Conservation (phyloP, 768 basidiomycete genomes). For the Tulasnella sp. region DNA sequence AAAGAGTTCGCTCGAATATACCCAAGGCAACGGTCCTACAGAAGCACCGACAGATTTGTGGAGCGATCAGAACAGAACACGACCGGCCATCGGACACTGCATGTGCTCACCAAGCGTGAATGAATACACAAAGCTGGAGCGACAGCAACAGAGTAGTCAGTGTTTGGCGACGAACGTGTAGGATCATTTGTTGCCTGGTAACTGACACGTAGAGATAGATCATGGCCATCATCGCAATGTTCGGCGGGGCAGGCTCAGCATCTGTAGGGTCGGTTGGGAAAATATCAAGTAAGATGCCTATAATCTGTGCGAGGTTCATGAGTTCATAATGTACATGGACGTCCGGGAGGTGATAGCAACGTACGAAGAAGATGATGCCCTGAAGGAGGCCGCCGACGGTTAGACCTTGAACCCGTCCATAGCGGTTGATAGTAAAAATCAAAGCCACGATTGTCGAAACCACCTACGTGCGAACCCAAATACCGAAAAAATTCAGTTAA, state of each 20-base stretch:
- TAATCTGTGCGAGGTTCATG: background rate
- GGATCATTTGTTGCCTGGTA: too few species aligned
- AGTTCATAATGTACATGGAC: background rate
- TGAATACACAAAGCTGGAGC: slow-evolving; percentile 6
- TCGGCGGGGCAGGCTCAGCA: background rate
- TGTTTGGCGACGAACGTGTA: background rate
- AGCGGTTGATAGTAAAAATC: slow-evolving; percentile 8
- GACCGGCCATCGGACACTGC: too few species aligned
- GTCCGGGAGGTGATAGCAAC: background rate
- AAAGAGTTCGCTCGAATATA: slow-evolving; percentile 12
- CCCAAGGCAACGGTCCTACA: slow-evolving; percentile 12
- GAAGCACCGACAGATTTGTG: too few species aligned
- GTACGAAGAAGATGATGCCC: slow-evolving; percentile 12
- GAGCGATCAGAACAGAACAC: too few species aligned
- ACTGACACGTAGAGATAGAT: slow-evolving; percentile 13
- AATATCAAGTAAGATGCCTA: slow-evolving; percentile 6
- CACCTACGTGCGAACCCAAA: background rate
- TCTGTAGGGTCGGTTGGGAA: background rate
- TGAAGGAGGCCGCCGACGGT: slow-evolving; percentile 5
- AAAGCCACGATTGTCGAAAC: slow-evolving; percentile 3
- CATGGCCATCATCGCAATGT: slow-evolving; percentile 9
- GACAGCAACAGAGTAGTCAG: background rate
- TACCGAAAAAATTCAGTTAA: too few species aligned
- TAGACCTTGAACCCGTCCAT: slow-evolving; percentile 6
- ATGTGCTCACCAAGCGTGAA: slow-evolving; percentile 8